Evolutionary conservation across 176 grass and related monocot genomes (phyloP), one percentile per base, ranked within the genome.

Genomic region (Miscanthus lutarioriparius): DNA sequence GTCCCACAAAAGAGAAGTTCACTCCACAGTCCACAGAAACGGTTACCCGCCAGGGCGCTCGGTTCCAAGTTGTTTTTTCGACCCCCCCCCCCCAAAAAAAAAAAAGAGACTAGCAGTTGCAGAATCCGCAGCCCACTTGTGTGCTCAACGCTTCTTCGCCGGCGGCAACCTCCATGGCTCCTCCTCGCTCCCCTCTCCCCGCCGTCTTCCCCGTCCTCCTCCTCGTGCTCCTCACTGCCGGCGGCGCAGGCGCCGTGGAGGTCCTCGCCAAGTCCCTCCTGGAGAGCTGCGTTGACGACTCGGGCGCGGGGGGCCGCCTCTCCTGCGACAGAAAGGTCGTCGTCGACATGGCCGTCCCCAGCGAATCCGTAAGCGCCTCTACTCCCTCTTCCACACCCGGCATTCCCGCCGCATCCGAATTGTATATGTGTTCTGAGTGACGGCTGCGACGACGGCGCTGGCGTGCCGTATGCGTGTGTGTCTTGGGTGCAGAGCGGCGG

Each of bases 251-350:
- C 13, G 77, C 77, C 30, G 28, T 85, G 64, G 93, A 98, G 74
- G 67, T 98, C 75, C 91, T 98, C 41, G 86, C 91, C 66, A 99
- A 96, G 66, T 99, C 91, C 80, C 70, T 76, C 23, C 11, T 96
- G 20, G 81, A 94, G 87, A 51, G 74, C 2, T 96, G 93, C 75
- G 15, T 6, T 65, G 70, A 7, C 41, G 78, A 67, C 80, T 95
- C 89, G 22, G 89, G 44, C 19, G 67, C 78, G 48, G 77, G 36
- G 59, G 82, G 73, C 30, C 64, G 62, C 64, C 87, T 98, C 54
- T 15, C 75, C 74, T 98, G 96, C 77, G 75, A 73, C 8, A 81
- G 47, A 0, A 99, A 99, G 87, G 20, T 99, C 48, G 91, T 96
- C 65, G 23, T 99, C 83, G 48, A 96, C 81, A 41, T 96, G 54